Percentiles rank a stretch among this genome's conserved stretches.
These are phyloP conservation scores for Microsporum canis DNA, from an alignment of 2,329 filamentous ascomycete genomes.

Conservation along the genomic window DNA sequence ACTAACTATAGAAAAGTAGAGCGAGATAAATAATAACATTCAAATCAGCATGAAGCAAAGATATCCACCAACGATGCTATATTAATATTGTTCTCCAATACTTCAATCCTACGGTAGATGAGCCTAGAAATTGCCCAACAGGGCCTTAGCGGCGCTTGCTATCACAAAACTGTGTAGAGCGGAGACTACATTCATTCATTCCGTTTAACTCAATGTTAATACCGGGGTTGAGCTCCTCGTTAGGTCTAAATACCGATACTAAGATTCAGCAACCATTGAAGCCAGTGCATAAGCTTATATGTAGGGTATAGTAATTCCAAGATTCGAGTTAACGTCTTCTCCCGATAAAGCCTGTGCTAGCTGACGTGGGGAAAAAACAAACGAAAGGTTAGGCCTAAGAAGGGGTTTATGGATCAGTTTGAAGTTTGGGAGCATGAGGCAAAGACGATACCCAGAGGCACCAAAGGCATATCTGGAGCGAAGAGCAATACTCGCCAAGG, in stretches of 20 bases:
- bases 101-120: too few relatives aligned
- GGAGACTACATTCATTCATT: not conserved
- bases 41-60: too few relatives aligned
- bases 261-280: too few relatives aligned
- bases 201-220: not conserved
- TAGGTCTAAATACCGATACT: not conserved
- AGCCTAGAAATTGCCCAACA: too few relatives aligned
- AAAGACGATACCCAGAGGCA: conserved; percentile 18
- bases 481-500: conserved; percentile 13
- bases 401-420: conserved; percentile 21
- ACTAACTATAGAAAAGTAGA: too few relatives aligned
- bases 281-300: too few relatives aligned
- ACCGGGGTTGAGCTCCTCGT: not conserved
- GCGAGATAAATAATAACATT: too few relatives aligned
- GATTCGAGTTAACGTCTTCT: too few relatives aligned
- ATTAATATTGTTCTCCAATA: too few relatives aligned
- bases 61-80: too few relatives aligned
- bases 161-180: too few relatives aligned
- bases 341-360: conserved; percentile 11
- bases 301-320: not conserved
- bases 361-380: conserved; percentile 20
- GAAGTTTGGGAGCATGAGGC: conserved; percentile 20
- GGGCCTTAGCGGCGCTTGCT: too few relatives aligned
- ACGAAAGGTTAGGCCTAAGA: conserved; percentile 19
- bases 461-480: conserved; percentile 19